Base-by-base conservation (phyloP, 2,329 filamentous ascomycete genomes). In the Ceratocystis eucalypticola region DNA sequence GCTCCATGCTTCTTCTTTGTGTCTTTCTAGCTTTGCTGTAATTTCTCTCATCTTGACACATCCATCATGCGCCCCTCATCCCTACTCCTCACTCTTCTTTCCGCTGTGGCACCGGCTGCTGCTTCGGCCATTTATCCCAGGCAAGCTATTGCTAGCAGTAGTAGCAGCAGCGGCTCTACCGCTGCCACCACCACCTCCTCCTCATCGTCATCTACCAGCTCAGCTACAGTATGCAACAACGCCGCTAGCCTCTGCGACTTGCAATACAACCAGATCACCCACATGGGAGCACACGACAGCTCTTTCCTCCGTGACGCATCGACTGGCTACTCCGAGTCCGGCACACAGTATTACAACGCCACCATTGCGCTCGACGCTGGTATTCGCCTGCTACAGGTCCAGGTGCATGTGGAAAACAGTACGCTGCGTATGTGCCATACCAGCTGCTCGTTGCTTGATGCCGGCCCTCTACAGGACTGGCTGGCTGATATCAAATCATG, bases 221-320 rank as follows among this genome's bases (percentile, higher is more conserved):
- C 70, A 41, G 45, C 59, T 12, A 68, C 67, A 28, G 84, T 85
- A 41, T 94, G 90, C 82, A 94, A 94, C 77, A 93, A 93, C 79
- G 91, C 88, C 0, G 88, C 88, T 0, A 77, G 80, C 55, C 82
- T 94, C 50, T 94, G 90, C 78, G 78, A 77, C 69, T 84, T 83
- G 69, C 77, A 82, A 20, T 94, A 94, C 78, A 86, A 84, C 76
- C 84, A 88, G 70, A 82, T 94, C 71, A 92, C 89, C 2, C 82
- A 92, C 74, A 83, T 93, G 72, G 88, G 88, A 25, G 88, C 87
- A 20, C 89, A 92, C 76, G 82, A 91, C 76, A 85, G 83, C 68
- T 80, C 88, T 10, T 92, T 91, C 73, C 74, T 91, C 55, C 80
- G 87, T 62, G 85, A 90, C 71, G 74, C 77, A 30, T 80, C 80